Evolutionary conservation across 2,329 filamentous ascomycete genomes (phyloP).

Genomic region (Claviceps sp.): DNA sequence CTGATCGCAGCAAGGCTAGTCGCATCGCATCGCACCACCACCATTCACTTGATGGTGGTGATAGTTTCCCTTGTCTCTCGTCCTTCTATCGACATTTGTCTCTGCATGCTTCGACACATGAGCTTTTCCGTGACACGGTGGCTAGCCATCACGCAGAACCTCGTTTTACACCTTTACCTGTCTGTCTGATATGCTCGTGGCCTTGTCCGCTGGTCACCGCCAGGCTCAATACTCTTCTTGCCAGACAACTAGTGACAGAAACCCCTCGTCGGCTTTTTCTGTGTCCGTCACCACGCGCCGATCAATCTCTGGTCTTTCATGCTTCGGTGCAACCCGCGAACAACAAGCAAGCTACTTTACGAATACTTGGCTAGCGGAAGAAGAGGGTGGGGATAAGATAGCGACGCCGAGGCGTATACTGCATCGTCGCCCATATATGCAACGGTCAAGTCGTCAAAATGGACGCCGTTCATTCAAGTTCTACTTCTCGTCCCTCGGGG

Average conservation of each 20-base stretch:
- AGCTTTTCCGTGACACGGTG: conserved; percentile 2
- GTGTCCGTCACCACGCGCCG: neutral
- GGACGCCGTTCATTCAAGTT: conserved; percentile 6
- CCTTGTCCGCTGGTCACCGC: neutral
- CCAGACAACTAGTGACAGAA: neutral
- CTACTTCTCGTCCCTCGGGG: conserved; percentile 14
- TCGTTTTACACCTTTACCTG: neutral
- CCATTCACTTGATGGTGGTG: neutral
- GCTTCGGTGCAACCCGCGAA: neutral
- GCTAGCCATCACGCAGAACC: neutral
- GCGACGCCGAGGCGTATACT: neutral
- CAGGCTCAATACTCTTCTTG: neutral
- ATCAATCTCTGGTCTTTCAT: neutral
- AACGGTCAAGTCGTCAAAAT: neutral
- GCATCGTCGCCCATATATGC: neutral
- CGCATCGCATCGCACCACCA: conserved; percentile 2
- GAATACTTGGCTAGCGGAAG: neutral
- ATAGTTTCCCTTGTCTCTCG: neutral
- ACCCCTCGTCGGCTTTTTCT: neutral
- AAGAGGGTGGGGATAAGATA: neutral
- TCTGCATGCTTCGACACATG: conserved; percentile 3
- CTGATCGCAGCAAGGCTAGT: conserved; percentile 6
- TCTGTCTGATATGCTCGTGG: neutral
- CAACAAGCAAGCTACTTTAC: neutral
- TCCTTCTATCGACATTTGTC: neutral